Conservation (phyloP, 1,139 yeast species). For the Yamadazyma jaroonii region DNA sequence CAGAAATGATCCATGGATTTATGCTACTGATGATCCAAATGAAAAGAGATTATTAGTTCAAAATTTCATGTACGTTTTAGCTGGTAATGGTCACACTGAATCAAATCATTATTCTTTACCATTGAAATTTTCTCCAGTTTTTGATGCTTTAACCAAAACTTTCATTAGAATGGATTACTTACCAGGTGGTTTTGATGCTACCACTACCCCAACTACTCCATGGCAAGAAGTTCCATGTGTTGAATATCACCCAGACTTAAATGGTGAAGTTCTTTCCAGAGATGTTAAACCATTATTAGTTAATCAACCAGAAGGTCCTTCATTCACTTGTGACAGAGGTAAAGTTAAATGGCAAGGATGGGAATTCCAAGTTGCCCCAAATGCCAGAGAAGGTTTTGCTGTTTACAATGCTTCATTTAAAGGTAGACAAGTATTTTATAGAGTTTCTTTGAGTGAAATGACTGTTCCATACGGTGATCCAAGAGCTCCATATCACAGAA, state of each 20-base stretch:
- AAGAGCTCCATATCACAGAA: slow-evolving; percentile 85
- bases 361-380: slow-evolving; percentile 76
- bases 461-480: slow-evolving; percentile 93
- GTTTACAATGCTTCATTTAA: slow-evolving; percentile 74
- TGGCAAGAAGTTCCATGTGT: slow-evolving; percentile 62
- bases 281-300: slow-evolving; percentile 76
- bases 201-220: slow-evolving; percentile 55
- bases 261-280: slow-evolving; percentile 50
- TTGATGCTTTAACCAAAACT: slow-evolving; percentile 62
- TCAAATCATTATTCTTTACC: slow-evolving; percentile 86
- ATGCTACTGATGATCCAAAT: slow-evolving; percentile 69
- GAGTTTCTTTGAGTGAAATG: slow-evolving; percentile 82
- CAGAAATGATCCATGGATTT: slow-evolving; percentile 84
- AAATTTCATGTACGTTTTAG: slow-evolving; percentile 75
- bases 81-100: slow-evolving; percentile 66
- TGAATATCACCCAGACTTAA: slow-evolving; percentile 74
- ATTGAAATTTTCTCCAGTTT: slow-evolving; percentile 77
- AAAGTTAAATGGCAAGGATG: slow-evolving; percentile 86
- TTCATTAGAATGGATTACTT: slow-evolving; percentile 76
- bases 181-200: slow-evolving; percentile 70
- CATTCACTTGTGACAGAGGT: slow-evolving; percentile 53
- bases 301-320: slow-evolving; percentile 84
- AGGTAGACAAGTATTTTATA: slow-evolving; percentile 78
- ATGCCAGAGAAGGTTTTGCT: slow-evolving; percentile 82
- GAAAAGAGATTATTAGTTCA: slow-evolving; percentile 65